Percentiles rank a stretch among this genome's conserved stretches.
These are phyloP conservation scores for Hypseocharis bilobata DNA, from an alignment of 441 rosid species.

Conservation along the genomic window DNA sequence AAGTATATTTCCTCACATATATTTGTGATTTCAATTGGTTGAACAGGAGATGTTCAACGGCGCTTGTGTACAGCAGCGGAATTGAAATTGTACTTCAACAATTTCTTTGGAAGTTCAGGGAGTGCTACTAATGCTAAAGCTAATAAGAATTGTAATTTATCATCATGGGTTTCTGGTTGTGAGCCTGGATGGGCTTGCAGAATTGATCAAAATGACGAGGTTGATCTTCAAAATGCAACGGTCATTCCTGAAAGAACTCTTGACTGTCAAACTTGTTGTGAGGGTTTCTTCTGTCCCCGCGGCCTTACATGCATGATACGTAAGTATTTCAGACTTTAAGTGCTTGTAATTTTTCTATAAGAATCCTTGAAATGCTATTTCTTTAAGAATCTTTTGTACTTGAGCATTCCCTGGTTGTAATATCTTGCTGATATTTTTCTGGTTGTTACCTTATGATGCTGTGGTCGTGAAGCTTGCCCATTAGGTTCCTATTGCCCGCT, in stretches of 20 bases:
- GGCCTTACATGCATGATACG: conserved; percentile 97
- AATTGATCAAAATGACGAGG: conserved; percentile 29
- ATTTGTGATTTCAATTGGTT: conserved; percentile 22
- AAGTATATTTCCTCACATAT: not conserved
- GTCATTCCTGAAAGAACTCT: conserved; percentile 52
- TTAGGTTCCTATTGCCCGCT: conserved; percentile 56
- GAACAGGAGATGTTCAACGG: conserved; percentile 41
- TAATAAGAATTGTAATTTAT: conserved; percentile 70
- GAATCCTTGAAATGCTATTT: conserved; percentile 3
- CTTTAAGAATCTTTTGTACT: not conserved
- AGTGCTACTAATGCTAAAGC: conserved; percentile 36
- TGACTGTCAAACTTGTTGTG: conserved; percentile 65
- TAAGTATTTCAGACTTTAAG: conserved; percentile 30
- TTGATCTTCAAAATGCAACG: conserved; percentile 45
- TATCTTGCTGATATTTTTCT: not conserved
- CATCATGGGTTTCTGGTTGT: conserved; percentile 83
- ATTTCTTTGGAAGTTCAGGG: conserved; percentile 36
- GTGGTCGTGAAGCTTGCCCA: conserved; percentile 46
- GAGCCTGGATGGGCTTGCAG: conserved; percentile 98
- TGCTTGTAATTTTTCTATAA: conserved; percentile 1
- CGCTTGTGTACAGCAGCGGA: conserved; percentile 78
- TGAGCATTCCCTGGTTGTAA: not conserved
- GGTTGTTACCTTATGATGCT: conserved; percentile 14
- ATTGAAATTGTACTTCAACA: conserved; percentile 56
- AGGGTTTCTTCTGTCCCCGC: conserved; percentile 84